Evolutionary conservation across 148 eudicot genomes (phyloP), one percentile per base, ranked within the genome.

Genomic region (Dysphania ambrosioides): DNA sequence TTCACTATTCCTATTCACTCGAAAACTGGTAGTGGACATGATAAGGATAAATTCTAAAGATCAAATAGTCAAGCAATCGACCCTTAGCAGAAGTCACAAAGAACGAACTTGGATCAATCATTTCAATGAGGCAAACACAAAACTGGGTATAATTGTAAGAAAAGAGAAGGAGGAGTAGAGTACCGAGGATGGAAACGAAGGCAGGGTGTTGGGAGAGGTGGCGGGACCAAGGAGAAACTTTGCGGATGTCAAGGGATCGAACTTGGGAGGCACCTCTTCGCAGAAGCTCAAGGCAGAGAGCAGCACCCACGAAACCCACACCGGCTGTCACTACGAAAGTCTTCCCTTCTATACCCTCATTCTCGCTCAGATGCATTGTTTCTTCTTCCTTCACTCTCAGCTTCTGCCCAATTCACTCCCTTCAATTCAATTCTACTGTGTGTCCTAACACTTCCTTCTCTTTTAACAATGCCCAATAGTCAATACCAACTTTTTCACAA

Each of bases 291-390:
- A 84, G 70, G 69, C 96, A 88, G n/a, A 94, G 91, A 16, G 96
- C 82, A 36, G 97, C 83, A 30, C 98, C 98, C 0, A 94, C 91
- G 47, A 86, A 88, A 10, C 98, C 98, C 3, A 87, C 60, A 11
- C 96, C 98, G 3, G 97, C 98, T 0, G 93, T 94, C 18, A 94
- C 97, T 11, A 90, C 87, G 75, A 91, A 88, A 5, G 79, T 86
- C 47, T 90, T 87, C 4, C 89, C 86, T 78, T 94, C 97, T 18
- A 94, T 88, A 7, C 98, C 98, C 68, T 94, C 97, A 58, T 81
- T 88, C 83, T 94, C 98, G 78, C 97, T 94, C 81, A 91, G 68
- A 85, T 91, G 91, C 98, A 93, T n/a, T n/a, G n/a, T 91, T 53
- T 63, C 75, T 35, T 38, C 23, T 63, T 2, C 8, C 7, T 4